These are phyloP conservation scores for Dictyophora rubrovolvata DNA, from an alignment of 768 basidiomycete genomes.

Conservation along the genomic window DNA sequence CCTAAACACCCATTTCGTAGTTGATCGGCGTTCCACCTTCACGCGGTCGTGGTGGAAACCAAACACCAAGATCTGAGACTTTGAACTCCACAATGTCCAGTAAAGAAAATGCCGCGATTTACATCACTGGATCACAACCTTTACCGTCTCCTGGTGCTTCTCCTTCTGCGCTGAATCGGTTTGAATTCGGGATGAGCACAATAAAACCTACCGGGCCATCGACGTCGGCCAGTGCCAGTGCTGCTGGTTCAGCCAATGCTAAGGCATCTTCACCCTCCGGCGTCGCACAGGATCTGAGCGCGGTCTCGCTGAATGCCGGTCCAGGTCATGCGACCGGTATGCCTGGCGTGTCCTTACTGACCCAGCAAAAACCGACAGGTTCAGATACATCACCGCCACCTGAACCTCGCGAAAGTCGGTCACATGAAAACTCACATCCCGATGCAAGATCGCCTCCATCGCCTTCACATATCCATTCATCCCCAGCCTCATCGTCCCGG, in stretches of 20 bases:
- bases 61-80: slow-evolving; percentile 79
- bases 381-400: slow-evolving; percentile 9
- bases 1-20: slow-evolving; percentile 21
- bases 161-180: slow-evolving; percentile 64
- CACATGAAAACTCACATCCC: slow-evolving; percentile 14
- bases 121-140: slow-evolving; percentile 91
- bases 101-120: slow-evolving; percentile 25
- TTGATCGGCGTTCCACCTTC: slow-evolving; percentile 90
- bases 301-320: slow-evolving; percentile 31
- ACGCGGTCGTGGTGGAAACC: slow-evolving; percentile 90
- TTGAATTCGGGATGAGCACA: slow-evolving; percentile 87
- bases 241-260: slow-evolving; percentile 21
- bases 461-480: slow-evolving; percentile 14
- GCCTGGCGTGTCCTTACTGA: slow-evolving; percentile 58
- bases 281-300: slow-evolving; percentile 43
- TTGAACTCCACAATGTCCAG: slow-evolving; percentile 5
- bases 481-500: slow-evolving; percentile 17
- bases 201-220: slow-evolving; percentile 43
- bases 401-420: slow-evolving; percentile 18
- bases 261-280: slow-evolving; percentile 23
- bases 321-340: slow-evolving; percentile 17
- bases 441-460: slow-evolving; percentile 7
- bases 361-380: slow-evolving; percentile 50
- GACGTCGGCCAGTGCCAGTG: slow-evolving; percentile 24
- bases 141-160: slow-evolving; percentile 71